Base-by-base conservation (phyloP, 768 basidiomycete species). In the Leccinum uliginosum region DNA sequence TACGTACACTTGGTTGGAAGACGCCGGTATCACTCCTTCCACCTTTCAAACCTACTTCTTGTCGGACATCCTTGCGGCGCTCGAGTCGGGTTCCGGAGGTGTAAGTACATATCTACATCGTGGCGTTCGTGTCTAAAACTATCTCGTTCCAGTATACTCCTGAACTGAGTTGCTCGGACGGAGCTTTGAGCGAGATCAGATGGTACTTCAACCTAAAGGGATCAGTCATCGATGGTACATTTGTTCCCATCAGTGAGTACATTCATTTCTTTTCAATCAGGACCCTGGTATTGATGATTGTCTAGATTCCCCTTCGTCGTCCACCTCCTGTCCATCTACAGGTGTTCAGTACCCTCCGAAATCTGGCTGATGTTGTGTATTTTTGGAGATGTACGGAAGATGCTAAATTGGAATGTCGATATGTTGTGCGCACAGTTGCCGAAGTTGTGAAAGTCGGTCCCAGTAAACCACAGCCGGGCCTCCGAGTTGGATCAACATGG, bases 11-110 rank as follows among this genome's bases (percentile, higher is more conserved):
- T 91, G 82, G 82, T 83, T 93, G 40, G 72, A 76, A 14, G 73
- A 79, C 21, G 84, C 79, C n/a, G 89, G 89, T 24, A 93, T 93
- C 62, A 82, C 80, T 3, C 92, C 92, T 12, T 80, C 79, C n/a
- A 71, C 75, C 3, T 74, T 70, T 58, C 66, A 72, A 61, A 88
- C 87, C 0, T 84, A 83, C 67, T 82, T 82, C 0, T 76, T 88
- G 17, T 73, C 80, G 14, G 65, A 75, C 10, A 65, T 90, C 47
- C 75, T 76, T 11, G 66, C 76, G 35, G 88, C 86, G 3, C 73
- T 91, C 49, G 75, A 80, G 67, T 54, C 72, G 11, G 83, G 76
- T 32, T 81, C 80, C 5, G 84, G 81, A 29, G 85, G 82, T 38
- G 55, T 67, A 66, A 55, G 62, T 66, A 44, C 24, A 38, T 34